Conservation (phyloP, 495 filamentous ascomycete genomes). For the Neurospora sp. region DNA sequence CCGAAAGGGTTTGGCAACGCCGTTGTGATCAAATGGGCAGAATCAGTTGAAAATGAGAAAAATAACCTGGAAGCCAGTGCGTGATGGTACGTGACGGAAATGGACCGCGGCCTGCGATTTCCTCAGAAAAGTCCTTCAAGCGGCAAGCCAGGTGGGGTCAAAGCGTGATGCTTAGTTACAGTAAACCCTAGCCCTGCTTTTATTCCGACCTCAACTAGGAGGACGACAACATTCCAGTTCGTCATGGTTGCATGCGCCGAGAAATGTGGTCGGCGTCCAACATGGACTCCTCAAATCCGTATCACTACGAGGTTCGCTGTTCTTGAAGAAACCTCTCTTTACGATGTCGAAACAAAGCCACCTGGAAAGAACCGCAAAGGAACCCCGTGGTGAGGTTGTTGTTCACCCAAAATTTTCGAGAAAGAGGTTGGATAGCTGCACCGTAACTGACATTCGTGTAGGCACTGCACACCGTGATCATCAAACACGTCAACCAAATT, state of each 20-base stretch:
- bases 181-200: background rate
- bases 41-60: background rate
- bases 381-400: constrained; percentile 51
- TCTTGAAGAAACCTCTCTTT: background rate
- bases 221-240: background rate
- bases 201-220: background rate
- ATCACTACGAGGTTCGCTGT: background rate
- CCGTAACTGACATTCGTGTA: constrained; percentile 16
- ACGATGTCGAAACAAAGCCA: constrained; percentile 27
- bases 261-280: background rate
- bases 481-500: constrained; percentile 22
- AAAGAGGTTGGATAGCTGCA: background rate
- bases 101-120: background rate
- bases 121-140: background rate
- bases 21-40: background rate
- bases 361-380: constrained; percentile 57
- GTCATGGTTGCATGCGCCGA: background rate
- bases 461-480: constrained; percentile 29
- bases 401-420: background rate
- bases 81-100: background rate
- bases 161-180: background rate
- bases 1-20: background rate
- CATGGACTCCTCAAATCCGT: background rate
- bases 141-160: background rate
- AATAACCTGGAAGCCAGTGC: background rate